These are phyloP conservation scores for Mrakia blollopis DNA, from an alignment of 768 basidiomycete genomes.

Conservation along the genomic window DNA sequence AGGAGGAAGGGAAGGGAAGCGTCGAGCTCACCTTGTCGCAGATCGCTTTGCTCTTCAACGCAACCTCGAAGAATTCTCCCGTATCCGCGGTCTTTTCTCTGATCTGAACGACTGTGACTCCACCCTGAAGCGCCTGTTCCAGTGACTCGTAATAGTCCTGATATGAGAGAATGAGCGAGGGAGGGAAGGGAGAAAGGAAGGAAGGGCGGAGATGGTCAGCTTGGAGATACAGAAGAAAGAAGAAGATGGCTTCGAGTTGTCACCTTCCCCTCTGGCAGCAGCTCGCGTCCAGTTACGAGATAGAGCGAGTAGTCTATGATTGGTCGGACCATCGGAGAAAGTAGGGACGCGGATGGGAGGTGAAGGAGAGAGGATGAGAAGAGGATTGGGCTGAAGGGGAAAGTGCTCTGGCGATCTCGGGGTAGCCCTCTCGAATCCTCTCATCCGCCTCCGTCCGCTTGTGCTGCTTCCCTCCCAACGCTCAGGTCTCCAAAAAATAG, in stretches of 20 bases:
- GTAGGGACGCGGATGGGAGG: background rate
- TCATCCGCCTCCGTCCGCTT: too few relatives aligned
- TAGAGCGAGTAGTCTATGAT: constrained; percentile 57
- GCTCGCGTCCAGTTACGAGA: constrained; percentile 74
- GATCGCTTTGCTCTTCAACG: constrained; percentile 60
- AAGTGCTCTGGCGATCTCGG: background rate
- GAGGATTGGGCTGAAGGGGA: background rate
- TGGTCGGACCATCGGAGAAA: constrained; percentile 17
- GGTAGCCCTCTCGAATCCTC: too few relatives aligned
- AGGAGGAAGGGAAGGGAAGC: background rate
- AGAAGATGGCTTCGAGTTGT: constrained; percentile 11
- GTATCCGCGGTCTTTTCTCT: constrained; percentile 82
- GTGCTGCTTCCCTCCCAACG: too few relatives aligned
- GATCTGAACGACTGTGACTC: constrained; percentile 83
- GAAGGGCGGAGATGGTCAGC: constrained; percentile 3
- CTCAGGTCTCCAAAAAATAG: too few relatives aligned
- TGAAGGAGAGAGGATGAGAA: background rate
- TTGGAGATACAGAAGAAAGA: background rate
- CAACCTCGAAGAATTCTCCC: constrained; percentile 75
- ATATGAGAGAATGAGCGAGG: background rate
- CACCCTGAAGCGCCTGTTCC: constrained; percentile 68
- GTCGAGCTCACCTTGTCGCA: constrained; percentile 53
- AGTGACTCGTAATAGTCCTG: constrained; percentile 67
- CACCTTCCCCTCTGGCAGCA: constrained; percentile 75
- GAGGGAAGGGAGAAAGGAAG: background rate